phyloP scores from a whole-genome alignment of 768 basidiomycete species.

The Holtermanniella nyarrowii region DNA sequence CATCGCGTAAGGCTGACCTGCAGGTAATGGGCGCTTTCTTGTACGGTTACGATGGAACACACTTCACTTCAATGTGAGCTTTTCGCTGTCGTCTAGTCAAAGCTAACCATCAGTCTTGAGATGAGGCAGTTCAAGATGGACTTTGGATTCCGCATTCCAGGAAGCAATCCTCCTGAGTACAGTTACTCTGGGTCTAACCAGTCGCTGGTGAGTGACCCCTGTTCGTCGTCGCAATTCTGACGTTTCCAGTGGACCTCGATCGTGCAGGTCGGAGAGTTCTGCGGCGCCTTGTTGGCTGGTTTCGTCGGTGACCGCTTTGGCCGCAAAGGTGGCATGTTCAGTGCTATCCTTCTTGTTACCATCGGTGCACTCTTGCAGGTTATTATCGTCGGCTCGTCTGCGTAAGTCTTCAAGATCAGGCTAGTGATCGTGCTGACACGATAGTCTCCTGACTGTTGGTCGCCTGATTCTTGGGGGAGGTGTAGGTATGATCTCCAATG shows the following conservation, averaged over 20 bases:
- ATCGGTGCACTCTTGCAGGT: slow-evolving; percentile 33
- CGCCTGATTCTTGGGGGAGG: slow-evolving; percentile 37
- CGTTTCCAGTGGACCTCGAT: slow-evolving; percentile 17
- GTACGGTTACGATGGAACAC: slow-evolving; percentile 30
- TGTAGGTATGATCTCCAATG: slow-evolving; percentile 34
- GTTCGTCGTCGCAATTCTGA: neutral
- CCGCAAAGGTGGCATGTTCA: slow-evolving; percentile 32
- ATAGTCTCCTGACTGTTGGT: slow-evolving; percentile 33
- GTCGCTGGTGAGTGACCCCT: slow-evolving; percentile 1
- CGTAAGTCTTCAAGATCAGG: slow-evolving; percentile 5
- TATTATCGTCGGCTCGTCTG: slow-evolving; percentile 17
- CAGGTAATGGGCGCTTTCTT: slow-evolving; percentile 13
- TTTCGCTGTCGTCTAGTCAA: neutral
- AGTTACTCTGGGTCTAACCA: slow-evolving; percentile 2
- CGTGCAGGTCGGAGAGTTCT: slow-evolving; percentile 40
- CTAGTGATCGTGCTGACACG: neutral
- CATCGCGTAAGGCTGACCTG: slow-evolving; percentile 4
- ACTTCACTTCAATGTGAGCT: slow-evolving; percentile 29
- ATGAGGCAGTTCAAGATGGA: slow-evolving; percentile 7
- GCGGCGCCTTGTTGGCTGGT: slow-evolving; percentile 37
- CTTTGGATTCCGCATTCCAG: neutral
- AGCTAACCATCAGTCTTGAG: slow-evolving; percentile 6
- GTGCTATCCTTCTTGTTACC: slow-evolving; percentile 27
- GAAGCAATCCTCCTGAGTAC: neutral
- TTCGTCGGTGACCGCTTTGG: slow-evolving; percentile 36